phyloP scores from a whole-genome alignment of 192 early-diverging fungal genomes.

The Rhizoclosmatium sp. region DNA sequence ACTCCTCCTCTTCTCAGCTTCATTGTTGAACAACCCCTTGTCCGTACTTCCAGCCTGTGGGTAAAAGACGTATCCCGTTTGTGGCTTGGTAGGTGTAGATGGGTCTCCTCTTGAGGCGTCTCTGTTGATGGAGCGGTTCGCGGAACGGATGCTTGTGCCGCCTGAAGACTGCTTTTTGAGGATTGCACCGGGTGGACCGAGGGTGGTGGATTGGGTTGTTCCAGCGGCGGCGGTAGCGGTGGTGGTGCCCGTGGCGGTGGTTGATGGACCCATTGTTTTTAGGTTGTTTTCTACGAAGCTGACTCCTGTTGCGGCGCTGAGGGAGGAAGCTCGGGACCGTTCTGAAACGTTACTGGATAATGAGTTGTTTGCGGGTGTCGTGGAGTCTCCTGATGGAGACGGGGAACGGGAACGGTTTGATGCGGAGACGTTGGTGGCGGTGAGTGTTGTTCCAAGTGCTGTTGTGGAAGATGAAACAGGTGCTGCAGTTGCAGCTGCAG shows the following conservation, averaged over 20 bases:
- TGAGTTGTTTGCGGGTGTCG: too few species aligned
- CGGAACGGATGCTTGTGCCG: too few species aligned
- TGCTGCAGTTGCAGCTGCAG: neutral
- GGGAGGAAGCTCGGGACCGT: conserved; percentile 21
- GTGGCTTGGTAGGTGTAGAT: neutral
- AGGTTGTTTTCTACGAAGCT: neutral
- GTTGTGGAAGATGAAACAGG: neutral
- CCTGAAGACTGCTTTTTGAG: too few species aligned
- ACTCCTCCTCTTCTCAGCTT: conserved; percentile 16
- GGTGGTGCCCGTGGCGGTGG: neutral
- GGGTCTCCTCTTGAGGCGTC: too few species aligned
- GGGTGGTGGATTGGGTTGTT: neutral
- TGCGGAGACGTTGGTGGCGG: too few species aligned
- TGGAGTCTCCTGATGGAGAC: too few species aligned
- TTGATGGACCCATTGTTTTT: neutral
- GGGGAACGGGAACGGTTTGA: too few species aligned
- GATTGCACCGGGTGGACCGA: too few species aligned
- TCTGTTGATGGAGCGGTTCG: too few species aligned
- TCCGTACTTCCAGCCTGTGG: conserved; percentile 14
- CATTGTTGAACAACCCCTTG: conserved; percentile 17
- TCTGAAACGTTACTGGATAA: neutral
- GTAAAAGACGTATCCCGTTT: conserved; percentile 27
- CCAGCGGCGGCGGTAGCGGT: neutral
- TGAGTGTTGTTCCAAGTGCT: neutral
- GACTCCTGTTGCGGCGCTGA: conserved; percentile 5